A percentile compares a stretch with the other conserved stretches of the same genome.
phyloP scores from a whole-genome alignment of 2,329 filamentous ascomycete genomes.

The Calonectria hongkongensis region DNA sequence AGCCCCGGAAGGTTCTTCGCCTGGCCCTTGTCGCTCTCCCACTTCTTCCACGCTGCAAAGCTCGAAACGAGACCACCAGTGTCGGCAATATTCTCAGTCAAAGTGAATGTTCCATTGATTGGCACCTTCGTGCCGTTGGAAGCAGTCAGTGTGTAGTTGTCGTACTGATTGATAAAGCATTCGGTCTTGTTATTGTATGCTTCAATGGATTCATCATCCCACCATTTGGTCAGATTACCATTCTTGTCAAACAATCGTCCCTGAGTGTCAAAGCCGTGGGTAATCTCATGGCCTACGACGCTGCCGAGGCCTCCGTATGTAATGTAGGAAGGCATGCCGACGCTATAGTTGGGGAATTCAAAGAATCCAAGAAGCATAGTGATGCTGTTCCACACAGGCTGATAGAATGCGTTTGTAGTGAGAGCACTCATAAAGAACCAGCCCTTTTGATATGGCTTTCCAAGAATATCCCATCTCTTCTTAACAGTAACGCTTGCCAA shows the following conservation, averaged over 20 bases:
- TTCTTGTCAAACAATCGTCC: conserved; percentile 79
- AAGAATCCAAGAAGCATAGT: conserved; percentile 78
- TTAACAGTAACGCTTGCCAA: conserved; percentile 64
- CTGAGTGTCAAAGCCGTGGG: conserved; percentile 81
- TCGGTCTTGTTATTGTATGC: conserved; percentile 76
- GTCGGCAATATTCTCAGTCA: conserved; percentile 83
- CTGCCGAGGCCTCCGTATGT: conserved; percentile 81
- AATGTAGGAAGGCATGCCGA: conserved; percentile 77
- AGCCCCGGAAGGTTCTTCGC: conserved; percentile 76
- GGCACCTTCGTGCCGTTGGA: conserved; percentile 67
- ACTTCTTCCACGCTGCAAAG: conserved; percentile 79
- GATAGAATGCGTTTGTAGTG: conserved; percentile 80
- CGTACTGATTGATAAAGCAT: conserved; percentile 82
- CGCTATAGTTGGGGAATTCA: conserved; percentile 80
- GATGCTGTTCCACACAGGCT: conserved; percentile 78
- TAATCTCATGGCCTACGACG: conserved; percentile 81
- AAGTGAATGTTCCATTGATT: conserved; percentile 68
- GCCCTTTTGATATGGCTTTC: conserved; percentile 76
- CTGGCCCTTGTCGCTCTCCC: conserved; percentile 67
- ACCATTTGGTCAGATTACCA: conserved; percentile 81
- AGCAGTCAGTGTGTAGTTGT: conserved; percentile 74
- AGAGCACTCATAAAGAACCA: conserved; percentile 77
- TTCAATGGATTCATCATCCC: conserved; percentile 76
- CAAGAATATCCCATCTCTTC: conserved; percentile 74
- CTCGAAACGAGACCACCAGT: conserved; percentile 79